phyloP scores from a whole-genome alignment of 306 rosid species.

The Castanea mollissima region DNA sequence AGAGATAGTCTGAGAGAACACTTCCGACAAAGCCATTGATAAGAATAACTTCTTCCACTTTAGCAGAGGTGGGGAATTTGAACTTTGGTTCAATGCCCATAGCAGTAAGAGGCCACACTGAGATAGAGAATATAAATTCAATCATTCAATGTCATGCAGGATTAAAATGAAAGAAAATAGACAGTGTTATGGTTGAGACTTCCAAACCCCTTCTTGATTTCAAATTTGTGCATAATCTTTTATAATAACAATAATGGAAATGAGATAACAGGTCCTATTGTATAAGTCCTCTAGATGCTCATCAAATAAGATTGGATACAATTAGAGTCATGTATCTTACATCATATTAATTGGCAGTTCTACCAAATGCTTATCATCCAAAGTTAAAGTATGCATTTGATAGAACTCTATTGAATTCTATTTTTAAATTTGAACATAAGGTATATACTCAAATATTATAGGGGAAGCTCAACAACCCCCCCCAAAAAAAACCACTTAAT shows the following conservation, averaged over 20 bases:
- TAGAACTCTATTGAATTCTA: neutral
- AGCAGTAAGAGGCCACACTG: conserved; percentile 31
- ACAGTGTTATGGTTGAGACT: neutral
- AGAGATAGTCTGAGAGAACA: conserved; percentile 32
- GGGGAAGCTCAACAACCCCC: too few relatives aligned
- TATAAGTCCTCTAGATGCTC: neutral
- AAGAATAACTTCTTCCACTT: conserved; percentile 24
- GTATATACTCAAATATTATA: too few relatives aligned
- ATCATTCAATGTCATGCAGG: neutral
- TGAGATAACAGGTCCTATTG: neutral
- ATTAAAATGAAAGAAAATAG: conserved; percentile 11
- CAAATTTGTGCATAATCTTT: neutral
- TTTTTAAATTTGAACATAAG: neutral
- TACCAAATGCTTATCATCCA: neutral
- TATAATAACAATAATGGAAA: neutral
- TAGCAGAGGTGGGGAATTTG: conserved; percentile 20
- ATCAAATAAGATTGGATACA: neutral
- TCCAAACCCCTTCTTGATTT: neutral
- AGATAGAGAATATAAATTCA: neutral
- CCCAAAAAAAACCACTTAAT: neutral
- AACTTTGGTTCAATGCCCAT: conserved; percentile 36
- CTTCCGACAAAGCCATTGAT: conserved; percentile 33
- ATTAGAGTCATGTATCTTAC: neutral
- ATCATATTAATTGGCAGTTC: neutral
- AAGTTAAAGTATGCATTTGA: neutral